These are phyloP conservation scores for Fusarium cicatricum DNA, from an alignment of 2,329 filamentous ascomycete species.

Conservation along the genomic window DNA sequence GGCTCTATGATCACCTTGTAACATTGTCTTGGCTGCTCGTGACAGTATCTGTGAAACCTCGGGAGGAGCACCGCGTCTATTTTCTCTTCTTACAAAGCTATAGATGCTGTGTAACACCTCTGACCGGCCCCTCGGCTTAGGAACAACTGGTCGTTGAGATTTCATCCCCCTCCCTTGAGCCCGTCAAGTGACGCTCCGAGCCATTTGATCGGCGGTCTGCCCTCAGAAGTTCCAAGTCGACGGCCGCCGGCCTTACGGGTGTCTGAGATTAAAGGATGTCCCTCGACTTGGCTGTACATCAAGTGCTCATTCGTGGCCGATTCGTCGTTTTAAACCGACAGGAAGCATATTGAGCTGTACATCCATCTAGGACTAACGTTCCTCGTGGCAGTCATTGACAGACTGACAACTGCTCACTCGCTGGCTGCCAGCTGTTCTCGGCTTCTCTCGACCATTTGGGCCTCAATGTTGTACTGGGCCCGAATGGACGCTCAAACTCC, in stretches of 20 bases:
- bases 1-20: conserved; percentile 2
- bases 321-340: conserved; percentile 13
- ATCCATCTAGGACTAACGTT: conserved; percentile 7
- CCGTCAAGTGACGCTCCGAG: conserved; percentile 14
- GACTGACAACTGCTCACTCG: conserved; percentile 9
- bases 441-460: conserved; percentile 27
- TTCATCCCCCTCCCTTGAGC: conserved; percentile 7
- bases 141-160: conserved; percentile 12
- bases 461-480: conserved; percentile 3
- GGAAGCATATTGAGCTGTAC: conserved; percentile 25
- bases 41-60: conserved; percentile 16
- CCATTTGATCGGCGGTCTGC: conserved; percentile 22
- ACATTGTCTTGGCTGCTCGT: conserved; percentile 27
- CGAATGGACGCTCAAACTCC: conserved; percentile 9
- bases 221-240: conserved; percentile 1
- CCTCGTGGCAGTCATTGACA: conserved; percentile 14
- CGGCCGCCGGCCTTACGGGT: background rate
- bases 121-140: conserved; percentile 7
- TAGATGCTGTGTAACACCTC: conserved; percentile 14
- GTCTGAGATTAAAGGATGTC: conserved; percentile 15
- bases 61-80: background rate
- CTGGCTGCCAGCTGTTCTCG: conserved; percentile 8
- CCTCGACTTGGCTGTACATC: background rate
- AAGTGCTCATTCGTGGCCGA: conserved; percentile 3
- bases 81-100: conserved; percentile 5